phyloP scores from a whole-genome alignment of 2,329 filamentous ascomycete genomes.

The Ramichloridium luteum region DNA sequence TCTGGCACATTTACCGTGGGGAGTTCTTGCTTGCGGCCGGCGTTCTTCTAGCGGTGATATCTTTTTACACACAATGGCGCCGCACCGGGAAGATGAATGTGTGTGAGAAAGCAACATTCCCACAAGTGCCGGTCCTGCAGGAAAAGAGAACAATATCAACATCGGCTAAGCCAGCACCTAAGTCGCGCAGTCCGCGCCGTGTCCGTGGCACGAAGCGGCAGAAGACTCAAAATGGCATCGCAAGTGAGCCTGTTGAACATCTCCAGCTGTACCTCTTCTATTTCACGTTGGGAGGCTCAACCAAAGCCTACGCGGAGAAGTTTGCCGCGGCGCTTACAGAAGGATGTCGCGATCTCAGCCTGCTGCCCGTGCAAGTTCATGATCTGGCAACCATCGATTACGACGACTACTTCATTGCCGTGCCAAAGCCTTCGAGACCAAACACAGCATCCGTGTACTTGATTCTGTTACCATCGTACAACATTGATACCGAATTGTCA shows the following conservation, averaged over 20 bases:
- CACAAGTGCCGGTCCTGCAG: no score
- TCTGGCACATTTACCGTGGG: slow-evolving; percentile 23
- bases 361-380: slow-evolving; percentile 51
- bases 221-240: slow-evolving; percentile 4
- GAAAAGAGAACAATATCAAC: no score
- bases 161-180: no score
- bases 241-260: slow-evolving; percentile 6
- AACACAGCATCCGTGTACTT: slow-evolving; percentile 61
- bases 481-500: slow-evolving; percentile 85
- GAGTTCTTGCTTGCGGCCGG: slow-evolving; percentile 21
- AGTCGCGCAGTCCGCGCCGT: no score
- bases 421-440: slow-evolving; percentile 54
- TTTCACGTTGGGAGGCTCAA: slow-evolving; percentile 75
- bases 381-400: slow-evolving; percentile 81
- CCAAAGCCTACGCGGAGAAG: slow-evolving; percentile 57
- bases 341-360: slow-evolving; percentile 22
- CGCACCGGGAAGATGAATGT: no score
- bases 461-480: slow-evolving; percentile 78
- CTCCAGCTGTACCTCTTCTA: slow-evolving; percentile 74
- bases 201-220: not conserved
- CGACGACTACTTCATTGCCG: slow-evolving; percentile 79
- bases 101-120: no score
- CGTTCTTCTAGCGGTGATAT: slow-evolving; percentile 18
- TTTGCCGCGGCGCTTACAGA: slow-evolving; percentile 45
- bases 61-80: no score